phyloP scores from a whole-genome alignment of 2,329 filamentous ascomycete species.

The Volutella citrinella region DNA sequence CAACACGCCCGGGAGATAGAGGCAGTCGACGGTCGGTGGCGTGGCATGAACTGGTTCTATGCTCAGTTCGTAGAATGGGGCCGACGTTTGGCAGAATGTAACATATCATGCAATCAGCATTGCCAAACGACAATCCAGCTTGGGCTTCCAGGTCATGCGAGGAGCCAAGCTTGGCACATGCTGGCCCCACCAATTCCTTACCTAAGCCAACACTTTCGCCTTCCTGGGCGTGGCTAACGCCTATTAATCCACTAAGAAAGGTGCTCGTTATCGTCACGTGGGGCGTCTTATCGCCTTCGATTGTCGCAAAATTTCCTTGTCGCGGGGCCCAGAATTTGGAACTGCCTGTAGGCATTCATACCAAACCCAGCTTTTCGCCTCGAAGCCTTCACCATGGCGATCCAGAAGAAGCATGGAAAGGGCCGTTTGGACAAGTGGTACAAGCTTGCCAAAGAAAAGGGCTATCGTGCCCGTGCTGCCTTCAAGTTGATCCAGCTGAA shows the following conservation, averaged over 20 bases:
- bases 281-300: constrained; percentile 23
- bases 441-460: constrained; percentile 96
- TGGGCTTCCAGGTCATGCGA: too few species aligned
- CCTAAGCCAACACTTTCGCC: too few species aligned
- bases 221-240: too few species aligned
- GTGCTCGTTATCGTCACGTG: constrained; percentile 33
- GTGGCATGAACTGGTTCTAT: constrained; percentile 17
- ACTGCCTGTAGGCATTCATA: constrained; percentile 11
- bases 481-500: constrained; percentile 99
- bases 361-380: too few species aligned
- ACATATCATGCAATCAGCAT: constrained; percentile 22
- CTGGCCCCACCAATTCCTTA: too few species aligned
- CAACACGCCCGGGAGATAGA: constrained; percentile 18
- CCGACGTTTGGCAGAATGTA: too few species aligned
- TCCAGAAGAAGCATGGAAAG: constrained; percentile 98
- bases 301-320: constrained; percentile 34
- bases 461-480: constrained; percentile 89
- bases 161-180: too few species aligned
- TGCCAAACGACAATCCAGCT: too few species aligned
- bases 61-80: too few species aligned
- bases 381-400: constrained; percentile 80
- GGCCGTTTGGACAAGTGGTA: constrained; percentile 99
- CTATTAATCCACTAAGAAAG: too few species aligned
- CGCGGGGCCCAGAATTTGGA: constrained; percentile 13
- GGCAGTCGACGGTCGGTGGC: constrained; percentile 14